A percentile compares a stretch with the other conserved stretches of the same genome.
phyloP scores from a whole-genome alignment of 2,329 filamentous ascomycete species.

The Clathrospora elynae region DNA sequence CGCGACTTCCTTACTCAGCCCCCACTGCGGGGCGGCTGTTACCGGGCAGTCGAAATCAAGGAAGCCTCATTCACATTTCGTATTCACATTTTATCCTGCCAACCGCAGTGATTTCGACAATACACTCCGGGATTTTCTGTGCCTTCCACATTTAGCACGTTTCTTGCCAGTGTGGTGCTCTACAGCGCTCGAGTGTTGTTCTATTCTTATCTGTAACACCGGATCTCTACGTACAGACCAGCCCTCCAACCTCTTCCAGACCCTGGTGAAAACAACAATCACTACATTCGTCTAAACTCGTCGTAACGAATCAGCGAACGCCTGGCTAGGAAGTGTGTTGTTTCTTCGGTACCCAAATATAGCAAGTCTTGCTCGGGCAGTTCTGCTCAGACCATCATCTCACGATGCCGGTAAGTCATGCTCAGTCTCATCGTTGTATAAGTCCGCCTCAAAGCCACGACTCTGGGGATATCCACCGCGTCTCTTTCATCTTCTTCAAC shows the following conservation, averaged over 20 bases:
- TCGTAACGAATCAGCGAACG: conserved; percentile 16
- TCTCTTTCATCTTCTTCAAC: background rate
- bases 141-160: too few species aligned
- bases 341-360: conserved; percentile 17
- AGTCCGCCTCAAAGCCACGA: conserved; percentile 5
- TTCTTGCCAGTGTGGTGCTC: too few species aligned
- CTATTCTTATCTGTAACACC: conserved; percentile 29
- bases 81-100: too few species aligned
- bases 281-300: conserved; percentile 6
- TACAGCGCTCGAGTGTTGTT: conserved; percentile 1
- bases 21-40: conserved; percentile 28
- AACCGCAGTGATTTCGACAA: background rate
- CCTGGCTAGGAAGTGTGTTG: conserved; percentile 3
- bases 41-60: conserved; percentile 25
- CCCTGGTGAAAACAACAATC: conserved; percentile 20
- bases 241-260: conserved; percentile 18
- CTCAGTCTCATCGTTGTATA: conserved; percentile 12
- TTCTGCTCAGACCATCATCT: conserved; percentile 8
- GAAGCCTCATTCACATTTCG: conserved; percentile 25
- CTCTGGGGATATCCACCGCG: conserved; percentile 4
- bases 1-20: conserved; percentile 26
- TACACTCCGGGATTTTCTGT: background rate
- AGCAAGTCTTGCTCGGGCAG: conserved; percentile 13
- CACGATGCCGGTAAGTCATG: conserved; percentile 40
- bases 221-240: conserved; percentile 23